These are phyloP conservation scores for Knufia fluminis DNA, from an alignment of 2,329 filamentous ascomycete species.

Conservation along the genomic window DNA sequence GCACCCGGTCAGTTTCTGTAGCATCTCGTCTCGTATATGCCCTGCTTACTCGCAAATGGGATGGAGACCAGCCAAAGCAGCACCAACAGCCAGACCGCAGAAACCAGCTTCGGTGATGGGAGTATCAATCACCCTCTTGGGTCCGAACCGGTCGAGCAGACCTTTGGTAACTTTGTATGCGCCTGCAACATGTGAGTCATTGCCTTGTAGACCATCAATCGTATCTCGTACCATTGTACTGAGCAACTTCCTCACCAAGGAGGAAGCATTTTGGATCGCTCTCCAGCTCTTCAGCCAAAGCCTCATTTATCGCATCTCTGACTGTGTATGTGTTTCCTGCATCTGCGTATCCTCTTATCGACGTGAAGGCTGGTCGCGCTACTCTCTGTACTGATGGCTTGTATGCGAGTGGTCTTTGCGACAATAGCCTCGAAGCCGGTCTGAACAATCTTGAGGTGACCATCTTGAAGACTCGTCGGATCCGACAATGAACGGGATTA, in stretches of 20 bases:
- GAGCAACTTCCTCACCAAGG: slow-evolving; percentile 94
- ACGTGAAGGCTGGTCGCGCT: slow-evolving; percentile 40
- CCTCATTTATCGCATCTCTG: slow-evolving; percentile 94
- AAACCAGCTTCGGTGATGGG: slow-evolving; percentile 98
- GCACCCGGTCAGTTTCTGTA: slow-evolving; percentile 47
- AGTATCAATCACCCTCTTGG: slow-evolving; percentile 94
- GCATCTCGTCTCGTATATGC: not conserved
- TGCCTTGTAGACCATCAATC: not conserved
- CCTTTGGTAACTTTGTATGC: slow-evolving; percentile 97
- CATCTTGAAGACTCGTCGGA: slow-evolving; percentile 37
- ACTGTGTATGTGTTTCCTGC: slow-evolving; percentile 88
- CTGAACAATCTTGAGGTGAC: slow-evolving; percentile 53
- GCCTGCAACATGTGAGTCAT: slow-evolving; percentile 10
- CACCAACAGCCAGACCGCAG: slow-evolving; percentile 83
- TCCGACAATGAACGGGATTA: not conserved
- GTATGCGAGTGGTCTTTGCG: slow-evolving; percentile 43
- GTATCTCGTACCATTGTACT: slow-evolving; percentile 88
- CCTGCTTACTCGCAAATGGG: slow-evolving; percentile 63
- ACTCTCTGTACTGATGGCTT: slow-evolving; percentile 34
- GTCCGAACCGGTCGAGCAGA: slow-evolving; percentile 90
- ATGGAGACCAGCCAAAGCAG: slow-evolving; percentile 86
- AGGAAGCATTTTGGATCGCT: slow-evolving; percentile 89
- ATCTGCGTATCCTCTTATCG: slow-evolving; percentile 47
- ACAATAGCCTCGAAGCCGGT: slow-evolving; percentile 54
- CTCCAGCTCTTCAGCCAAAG: slow-evolving; percentile 94